phyloP scores from a whole-genome alignment of 2,329 filamentous ascomycete genomes.

The Massarina eburnea region DNA sequence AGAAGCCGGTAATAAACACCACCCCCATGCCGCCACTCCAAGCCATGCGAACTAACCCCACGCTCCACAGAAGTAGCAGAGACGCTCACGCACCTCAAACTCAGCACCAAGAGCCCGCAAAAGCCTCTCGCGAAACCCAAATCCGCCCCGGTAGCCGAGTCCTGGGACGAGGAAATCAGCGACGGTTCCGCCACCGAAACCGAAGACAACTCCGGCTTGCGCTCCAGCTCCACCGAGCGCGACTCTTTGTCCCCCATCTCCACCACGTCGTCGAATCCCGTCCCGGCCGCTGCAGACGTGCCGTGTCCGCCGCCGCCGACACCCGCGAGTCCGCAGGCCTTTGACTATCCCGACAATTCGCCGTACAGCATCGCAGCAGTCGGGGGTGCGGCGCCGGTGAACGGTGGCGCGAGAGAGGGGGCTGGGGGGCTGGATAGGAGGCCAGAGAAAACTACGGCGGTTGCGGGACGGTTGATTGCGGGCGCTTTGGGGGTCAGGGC shows the following conservation, averaged over 20 bases:
- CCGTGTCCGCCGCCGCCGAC: conserved; percentile 29
- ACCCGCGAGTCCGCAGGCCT: conserved; percentile 32
- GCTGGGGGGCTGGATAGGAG: conserved; percentile 43
- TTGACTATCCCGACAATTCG: conserved; percentile 35
- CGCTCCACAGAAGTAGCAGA: conserved; percentile 35
- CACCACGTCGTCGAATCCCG: conserved; percentile 12
- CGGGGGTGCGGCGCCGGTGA: background rate
- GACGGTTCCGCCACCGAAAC: conserved; percentile 42
- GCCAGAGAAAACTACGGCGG: conserved; percentile 91
- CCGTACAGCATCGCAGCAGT: conserved; percentile 10
- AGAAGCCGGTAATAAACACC: conserved; percentile 20
- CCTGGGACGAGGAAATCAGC: conserved; percentile 74
- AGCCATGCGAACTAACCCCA: conserved; percentile 7
- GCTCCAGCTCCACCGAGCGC: conserved; percentile 14
- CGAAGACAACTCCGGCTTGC: conserved; percentile 34
- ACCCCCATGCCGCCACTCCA: conserved; percentile 4
- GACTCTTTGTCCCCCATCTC: conserved; percentile 22
- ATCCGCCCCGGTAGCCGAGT: conserved; percentile 59
- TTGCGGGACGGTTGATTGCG: conserved; percentile 86
- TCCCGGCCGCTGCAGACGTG: conserved; percentile 1
- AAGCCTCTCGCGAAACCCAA: conserved; percentile 38
- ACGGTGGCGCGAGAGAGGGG: conserved; percentile 24
- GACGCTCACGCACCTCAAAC: conserved; percentile 40
- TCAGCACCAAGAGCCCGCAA: conserved; percentile 35
- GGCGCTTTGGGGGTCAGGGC: conserved; percentile 80